A percentile compares a stretch with the other conserved stretches of the same genome.
Evolutionary conservation across 2,329 filamentous ascomycete species (phyloP).

Genomic region (Penicillium sp.): DNA sequence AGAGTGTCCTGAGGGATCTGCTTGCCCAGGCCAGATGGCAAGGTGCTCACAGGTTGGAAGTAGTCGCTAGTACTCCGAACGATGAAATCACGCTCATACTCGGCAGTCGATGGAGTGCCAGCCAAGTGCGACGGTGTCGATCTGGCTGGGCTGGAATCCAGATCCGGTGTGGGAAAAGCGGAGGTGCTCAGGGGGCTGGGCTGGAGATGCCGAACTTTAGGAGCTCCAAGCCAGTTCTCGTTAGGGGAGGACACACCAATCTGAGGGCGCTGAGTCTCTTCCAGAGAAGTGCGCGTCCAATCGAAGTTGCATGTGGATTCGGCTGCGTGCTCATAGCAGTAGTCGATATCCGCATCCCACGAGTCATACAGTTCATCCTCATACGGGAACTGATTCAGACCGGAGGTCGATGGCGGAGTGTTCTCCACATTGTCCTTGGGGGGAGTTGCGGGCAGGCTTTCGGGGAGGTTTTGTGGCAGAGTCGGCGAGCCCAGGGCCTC

Average conservation of each 20-base stretch:
- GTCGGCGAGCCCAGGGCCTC: conserved; percentile 48
- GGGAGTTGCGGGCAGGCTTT: conserved; percentile 1
- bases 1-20: conserved; percentile 34
- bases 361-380: conserved; percentile 41
- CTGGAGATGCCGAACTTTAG: conserved; percentile 15
- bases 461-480: conserved; percentile 28
- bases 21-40: conserved; percentile 33
- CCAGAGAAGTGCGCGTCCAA: conserved; percentile 48
- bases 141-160: conserved; percentile 35
- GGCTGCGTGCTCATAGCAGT: conserved; percentile 61
- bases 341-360: conserved; percentile 65
- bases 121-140: conserved; percentile 30
- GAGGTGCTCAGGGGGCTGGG: conserved; percentile 28
- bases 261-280: conserved; percentile 26
- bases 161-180: conserved; percentile 30
- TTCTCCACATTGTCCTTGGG: conserved; percentile 17
- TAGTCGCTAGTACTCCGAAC: conserved; percentile 26
- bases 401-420: conserved; percentile 14
- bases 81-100: conserved; percentile 29
- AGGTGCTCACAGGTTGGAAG: conserved; percentile 34
- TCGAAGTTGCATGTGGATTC: conserved; percentile 63
- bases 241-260: conserved; percentile 17
- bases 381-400: conserved; percentile 18
- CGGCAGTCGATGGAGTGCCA: conserved; percentile 32
- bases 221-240: conserved; percentile 8